These are phyloP conservation scores for Pyrrhoderma noxium DNA, from an alignment of 1,284 basidiomycete genomes.

Conservation along the genomic window DNA sequence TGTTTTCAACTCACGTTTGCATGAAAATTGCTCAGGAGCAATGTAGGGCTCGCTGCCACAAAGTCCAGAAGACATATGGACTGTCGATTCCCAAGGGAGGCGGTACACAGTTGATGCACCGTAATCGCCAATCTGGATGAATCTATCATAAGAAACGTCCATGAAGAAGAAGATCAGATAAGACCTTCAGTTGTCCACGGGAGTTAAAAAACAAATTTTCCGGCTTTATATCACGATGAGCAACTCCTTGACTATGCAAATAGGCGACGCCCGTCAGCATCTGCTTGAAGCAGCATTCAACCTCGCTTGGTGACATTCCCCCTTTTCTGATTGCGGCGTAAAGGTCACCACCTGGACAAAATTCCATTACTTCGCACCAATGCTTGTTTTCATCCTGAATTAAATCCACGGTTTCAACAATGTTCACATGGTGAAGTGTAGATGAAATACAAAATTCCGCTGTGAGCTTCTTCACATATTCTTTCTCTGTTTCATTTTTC, in stretches of 20 bases:
- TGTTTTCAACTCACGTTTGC: slow-evolving; percentile 71
- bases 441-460: slow-evolving; percentile 99
- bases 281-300: slow-evolving; percentile 98
- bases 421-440: slow-evolving; percentile 91
- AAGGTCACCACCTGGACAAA: slow-evolving; percentile 93
- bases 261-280: slow-evolving; percentile 85
- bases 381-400: slow-evolving; percentile 94
- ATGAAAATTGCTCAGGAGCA: slow-evolving; percentile 94
- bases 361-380: slow-evolving; percentile 99
- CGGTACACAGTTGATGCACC: slow-evolving; percentile 98
- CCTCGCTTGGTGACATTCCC: slow-evolving; percentile 88
- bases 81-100: slow-evolving; percentile 95
- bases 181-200: slow-evolving; percentile 87
- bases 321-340: slow-evolving; percentile 98
- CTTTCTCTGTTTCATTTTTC: slow-evolving; percentile 98
- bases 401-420: slow-evolving; percentile 98
- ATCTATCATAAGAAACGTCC: slow-evolving; percentile 18
- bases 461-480: slow-evolving; percentile 99
- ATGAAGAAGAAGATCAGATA: slow-evolving; percentile 20
- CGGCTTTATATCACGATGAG: slow-evolving; percentile 97
- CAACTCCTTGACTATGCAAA: slow-evolving; percentile 92
- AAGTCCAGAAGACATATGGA: slow-evolving; percentile 94
- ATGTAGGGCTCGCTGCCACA: slow-evolving; percentile 99
- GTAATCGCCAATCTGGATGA: slow-evolving; percentile 86
- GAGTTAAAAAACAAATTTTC: slow-evolving; percentile 96